phyloP scores from a whole-genome alignment of 2,329 filamentous ascomycete genomes.

The Aotearoamyces nothofagi region DNA sequence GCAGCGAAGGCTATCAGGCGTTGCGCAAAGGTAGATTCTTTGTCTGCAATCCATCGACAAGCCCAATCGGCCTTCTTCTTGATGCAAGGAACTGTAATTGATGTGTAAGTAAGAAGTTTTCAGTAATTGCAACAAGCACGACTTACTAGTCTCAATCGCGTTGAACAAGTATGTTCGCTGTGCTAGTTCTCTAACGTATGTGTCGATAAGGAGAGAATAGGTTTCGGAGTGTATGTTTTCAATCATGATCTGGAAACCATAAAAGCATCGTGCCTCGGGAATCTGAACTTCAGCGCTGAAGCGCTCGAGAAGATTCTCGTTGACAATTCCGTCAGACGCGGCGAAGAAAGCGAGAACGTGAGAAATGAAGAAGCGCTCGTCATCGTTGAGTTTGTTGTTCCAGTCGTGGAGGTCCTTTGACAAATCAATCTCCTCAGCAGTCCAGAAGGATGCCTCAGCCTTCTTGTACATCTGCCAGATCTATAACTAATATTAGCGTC shows the following conservation, averaged over 20 bases:
- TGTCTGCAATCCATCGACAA: conserved; percentile 84
- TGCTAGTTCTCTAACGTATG: conserved; percentile 95
- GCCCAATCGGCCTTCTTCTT: conserved; percentile 99
- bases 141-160: conserved; percentile 89
- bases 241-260: conserved; percentile 99
- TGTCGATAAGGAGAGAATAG: conserved; percentile 97
- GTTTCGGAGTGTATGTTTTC: conserved; percentile 99
- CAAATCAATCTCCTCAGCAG: conserved; percentile 95
- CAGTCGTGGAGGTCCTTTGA: conserved; percentile 99
- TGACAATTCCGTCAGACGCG: conserved; percentile 96
- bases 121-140: background rate
- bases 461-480: conserved; percentile 99
- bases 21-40: conserved; percentile 86
- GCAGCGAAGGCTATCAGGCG: conserved; percentile 94
- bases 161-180: conserved; percentile 95
- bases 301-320: conserved; percentile 96
- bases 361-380: conserved; percentile 96
- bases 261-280: conserved; percentile 97
- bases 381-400: conserved; percentile 94
- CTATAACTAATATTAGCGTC: conserved; percentile 31
- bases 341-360: conserved; percentile 99
- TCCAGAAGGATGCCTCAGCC: conserved; percentile 99
- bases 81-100: conserved; percentile 67
- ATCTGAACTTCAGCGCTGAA: conserved; percentile 96
- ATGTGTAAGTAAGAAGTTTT: conserved; percentile 15